These are phyloP conservation scores for Hypoxylon subgilvum DNA, from an alignment of 495 filamentous ascomycete species.

Conservation along the genomic window DNA sequence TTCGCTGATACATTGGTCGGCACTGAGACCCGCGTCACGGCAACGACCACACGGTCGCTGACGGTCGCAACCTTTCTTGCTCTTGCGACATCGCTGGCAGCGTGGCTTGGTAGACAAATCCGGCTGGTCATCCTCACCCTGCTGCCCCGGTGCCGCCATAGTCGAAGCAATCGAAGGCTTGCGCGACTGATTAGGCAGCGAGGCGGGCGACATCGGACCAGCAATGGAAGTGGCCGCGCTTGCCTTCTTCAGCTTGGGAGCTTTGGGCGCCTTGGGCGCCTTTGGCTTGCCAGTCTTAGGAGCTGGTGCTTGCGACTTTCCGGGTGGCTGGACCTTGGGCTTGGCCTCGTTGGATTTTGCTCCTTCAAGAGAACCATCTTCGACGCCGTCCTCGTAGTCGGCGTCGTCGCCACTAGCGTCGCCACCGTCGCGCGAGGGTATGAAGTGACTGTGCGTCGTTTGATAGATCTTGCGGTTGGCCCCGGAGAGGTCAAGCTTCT, in stretches of 20 bases:
- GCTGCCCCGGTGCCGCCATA: conserved; percentile 66
- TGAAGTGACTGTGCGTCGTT: conserved; percentile 66
- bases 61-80: conserved; percentile 98
- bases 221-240: conserved; percentile 36
- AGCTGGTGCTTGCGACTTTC: conserved; percentile 52
- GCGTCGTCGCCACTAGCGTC: conserved; percentile 74
- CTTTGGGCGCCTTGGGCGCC: conserved; percentile 50
- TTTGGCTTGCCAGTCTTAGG: conserved; percentile 54
- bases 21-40: conserved; percentile 90
- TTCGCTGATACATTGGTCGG: conserved; percentile 93
- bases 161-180: conserved; percentile 81
- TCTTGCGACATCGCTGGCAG: conserved; percentile 97
- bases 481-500: conserved; percentile 62
- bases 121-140: conserved; percentile 79
- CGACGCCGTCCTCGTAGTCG: conserved; percentile 63
- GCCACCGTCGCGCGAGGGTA: conserved; percentile 68
- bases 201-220: conserved; percentile 72
- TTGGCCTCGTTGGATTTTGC: conserved; percentile 40
- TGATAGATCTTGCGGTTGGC: conserved; percentile 56
- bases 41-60: conserved; percentile 93
- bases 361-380: conserved; percentile 28
- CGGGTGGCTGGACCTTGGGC: conserved; percentile 45
- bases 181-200: conserved; percentile 68
- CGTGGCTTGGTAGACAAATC: conserved; percentile 92
- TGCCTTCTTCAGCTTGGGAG: conserved; percentile 63